These are phyloP conservation scores for Dichotomopilus funicola DNA, from an alignment of 2,329 filamentous ascomycete species.

Conservation along the genomic window DNA sequence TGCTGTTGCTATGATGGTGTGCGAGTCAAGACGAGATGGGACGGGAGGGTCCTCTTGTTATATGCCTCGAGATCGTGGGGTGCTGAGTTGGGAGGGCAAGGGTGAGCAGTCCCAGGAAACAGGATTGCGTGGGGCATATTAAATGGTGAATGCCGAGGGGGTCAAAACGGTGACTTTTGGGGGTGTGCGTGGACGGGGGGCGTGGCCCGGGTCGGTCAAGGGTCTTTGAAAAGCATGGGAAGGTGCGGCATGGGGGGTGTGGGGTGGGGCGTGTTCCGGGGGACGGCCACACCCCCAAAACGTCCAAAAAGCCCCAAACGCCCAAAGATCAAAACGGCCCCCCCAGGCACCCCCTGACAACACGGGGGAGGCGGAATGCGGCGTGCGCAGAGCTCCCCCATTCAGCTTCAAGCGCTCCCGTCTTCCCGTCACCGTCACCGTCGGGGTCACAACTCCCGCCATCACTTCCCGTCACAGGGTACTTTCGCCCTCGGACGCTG, in stretches of 20 bases:
- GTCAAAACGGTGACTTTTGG: conserved; percentile 7
- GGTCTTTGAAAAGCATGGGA: not conserved
- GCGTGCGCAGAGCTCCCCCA: conserved; percentile 11
- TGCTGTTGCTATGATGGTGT: conserved; percentile 6
- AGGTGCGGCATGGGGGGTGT: conserved; percentile 4
- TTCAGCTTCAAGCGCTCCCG: not conserved
- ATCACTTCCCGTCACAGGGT: not conserved
- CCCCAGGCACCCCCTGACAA: conserved; percentile 4
- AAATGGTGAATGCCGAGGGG: conserved; percentile 12
- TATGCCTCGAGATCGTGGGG: conserved; percentile 11
- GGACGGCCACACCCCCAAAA: not conserved
- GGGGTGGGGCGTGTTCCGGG: not conserved
- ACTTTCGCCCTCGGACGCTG: conserved; percentile 4
- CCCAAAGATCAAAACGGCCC: too few relatives aligned
- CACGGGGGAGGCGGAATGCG: conserved; percentile 19
- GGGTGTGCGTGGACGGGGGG: not conserved
- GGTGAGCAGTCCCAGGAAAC: conserved; percentile 21
- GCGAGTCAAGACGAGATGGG: conserved; percentile 8
- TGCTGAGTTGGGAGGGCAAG: conserved; percentile 14
- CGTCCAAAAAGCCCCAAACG: too few relatives aligned
- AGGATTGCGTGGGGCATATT: conserved; percentile 26
- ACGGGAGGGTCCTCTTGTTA: not conserved
- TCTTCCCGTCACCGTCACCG: too few relatives aligned
- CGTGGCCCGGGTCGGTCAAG: conserved; percentile 8
- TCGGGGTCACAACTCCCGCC: too few relatives aligned